Evolutionary conservation across 345 rosid species (phyloP).

Genomic region (Lenwebbia sp.): DNA sequence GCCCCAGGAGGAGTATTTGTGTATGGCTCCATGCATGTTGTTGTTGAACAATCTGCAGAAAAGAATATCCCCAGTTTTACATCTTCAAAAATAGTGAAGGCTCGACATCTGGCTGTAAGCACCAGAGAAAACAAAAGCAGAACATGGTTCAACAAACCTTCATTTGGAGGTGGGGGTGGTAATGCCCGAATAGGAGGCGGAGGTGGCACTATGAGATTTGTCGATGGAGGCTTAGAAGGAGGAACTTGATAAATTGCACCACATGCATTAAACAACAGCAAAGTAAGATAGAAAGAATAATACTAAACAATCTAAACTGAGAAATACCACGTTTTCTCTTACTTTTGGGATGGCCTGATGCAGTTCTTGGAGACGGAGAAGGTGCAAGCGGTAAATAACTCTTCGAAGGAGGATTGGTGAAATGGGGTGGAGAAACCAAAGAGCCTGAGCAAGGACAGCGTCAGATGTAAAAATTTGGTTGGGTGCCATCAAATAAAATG

Average conservation of each 20-base stretch:
- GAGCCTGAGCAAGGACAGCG: slow-evolving; percentile 8
- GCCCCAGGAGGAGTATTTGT: slow-evolving; percentile 94
- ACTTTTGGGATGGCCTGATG: slow-evolving; percentile 33
- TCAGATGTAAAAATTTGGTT: not conserved
- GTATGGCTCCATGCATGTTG: slow-evolving; percentile 64
- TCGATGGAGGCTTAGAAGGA: slow-evolving; percentile 29
- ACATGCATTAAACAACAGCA: slow-evolving; percentile 15
- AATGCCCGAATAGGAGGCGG: slow-evolving; percentile 55
- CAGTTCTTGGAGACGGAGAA: slow-evolving; percentile 38
- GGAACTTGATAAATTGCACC: slow-evolving; percentile 17
- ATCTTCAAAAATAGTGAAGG: not conserved
- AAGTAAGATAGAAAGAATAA: slow-evolving; percentile 6
- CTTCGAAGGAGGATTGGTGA: slow-evolving; percentile 23
- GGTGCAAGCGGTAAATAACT: slow-evolving; percentile 28
- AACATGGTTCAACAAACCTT: slow-evolving; percentile 35
- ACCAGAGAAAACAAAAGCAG: not conserved
- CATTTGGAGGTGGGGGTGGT: slow-evolving; percentile 96
- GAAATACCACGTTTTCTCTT: not conserved
- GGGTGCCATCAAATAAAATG: not conserved
- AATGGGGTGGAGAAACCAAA: slow-evolving; percentile 23
- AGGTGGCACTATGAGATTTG: slow-evolving; percentile 45
- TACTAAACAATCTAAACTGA: not conserved
- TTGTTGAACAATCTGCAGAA: slow-evolving; percentile 66
- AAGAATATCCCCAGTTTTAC: slow-evolving; percentile 7
- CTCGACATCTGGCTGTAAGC: not conserved